Conservation (phyloP, 1,139 yeast species). For the Magnusiomyces paraingens region DNA sequence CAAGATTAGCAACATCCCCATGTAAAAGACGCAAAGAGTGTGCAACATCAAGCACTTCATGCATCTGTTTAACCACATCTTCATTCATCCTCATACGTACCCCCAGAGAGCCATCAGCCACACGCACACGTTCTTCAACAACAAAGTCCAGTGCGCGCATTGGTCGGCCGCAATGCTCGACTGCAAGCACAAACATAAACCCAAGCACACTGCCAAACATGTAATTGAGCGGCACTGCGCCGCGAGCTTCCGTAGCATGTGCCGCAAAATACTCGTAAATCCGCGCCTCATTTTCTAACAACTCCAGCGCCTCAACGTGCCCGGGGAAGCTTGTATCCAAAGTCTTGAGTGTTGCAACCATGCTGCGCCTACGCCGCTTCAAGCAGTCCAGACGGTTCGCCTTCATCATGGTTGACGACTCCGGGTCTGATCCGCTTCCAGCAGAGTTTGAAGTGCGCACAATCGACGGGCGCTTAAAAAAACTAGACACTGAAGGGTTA, state of each 20-base stretch:
- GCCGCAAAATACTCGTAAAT: conserved; percentile 25
- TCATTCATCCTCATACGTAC: conserved; percentile 7
- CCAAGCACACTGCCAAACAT: conserved; percentile 25
- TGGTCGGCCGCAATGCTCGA: conserved; percentile 24
- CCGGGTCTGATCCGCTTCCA: too few relatives aligned
- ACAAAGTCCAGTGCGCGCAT: conserved; percentile 18
- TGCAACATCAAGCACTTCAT: conserved; percentile 19
- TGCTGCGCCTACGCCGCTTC: neutral
- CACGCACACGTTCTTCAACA: neutral
- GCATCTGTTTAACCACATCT: conserved; percentile 18
- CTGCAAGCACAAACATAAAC: conserved; percentile 22
- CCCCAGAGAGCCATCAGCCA: neutral
- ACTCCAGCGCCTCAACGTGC: conserved; percentile 3
- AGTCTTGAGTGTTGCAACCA: conserved; percentile 18
- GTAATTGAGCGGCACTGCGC: conserved; percentile 20
- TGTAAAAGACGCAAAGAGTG: conserved; percentile 25
- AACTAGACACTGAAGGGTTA: conserved; percentile 3
- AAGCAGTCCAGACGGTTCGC: too few relatives aligned
- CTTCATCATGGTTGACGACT: too few relatives aligned
- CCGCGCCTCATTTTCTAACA: conserved; percentile 24
- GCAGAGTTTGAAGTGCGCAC: too few relatives aligned
- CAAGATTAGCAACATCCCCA: conserved; percentile 18
- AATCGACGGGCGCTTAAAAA: neutral
- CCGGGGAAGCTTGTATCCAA: conserved; percentile 5
- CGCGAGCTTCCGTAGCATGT: conserved; percentile 9